phyloP scores from a whole-genome alignment of 768 basidiomycete genomes.

The Boletus rex-veris region DNA sequence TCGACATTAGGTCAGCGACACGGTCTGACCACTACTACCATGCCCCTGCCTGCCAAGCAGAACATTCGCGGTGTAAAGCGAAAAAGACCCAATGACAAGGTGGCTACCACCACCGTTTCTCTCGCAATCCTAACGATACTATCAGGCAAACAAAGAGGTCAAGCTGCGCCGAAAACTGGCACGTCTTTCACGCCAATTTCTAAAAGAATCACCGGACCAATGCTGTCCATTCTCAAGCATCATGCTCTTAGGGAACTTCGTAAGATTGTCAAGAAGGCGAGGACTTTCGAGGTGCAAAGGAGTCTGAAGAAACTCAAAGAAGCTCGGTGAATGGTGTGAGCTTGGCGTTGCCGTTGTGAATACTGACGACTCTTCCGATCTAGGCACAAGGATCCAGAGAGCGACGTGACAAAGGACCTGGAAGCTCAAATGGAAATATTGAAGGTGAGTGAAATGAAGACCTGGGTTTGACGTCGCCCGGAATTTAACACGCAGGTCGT shows the following conservation, averaged over 20 bases:
- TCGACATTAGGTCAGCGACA: constrained; percentile 22
- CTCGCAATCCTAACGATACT: constrained; percentile 1
- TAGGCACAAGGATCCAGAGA: constrained; percentile 37
- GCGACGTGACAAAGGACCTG: constrained; percentile 43
- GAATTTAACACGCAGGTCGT: neutral
- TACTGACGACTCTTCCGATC: neutral
- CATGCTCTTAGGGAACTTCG: constrained; percentile 69
- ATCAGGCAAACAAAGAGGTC: constrained; percentile 39
- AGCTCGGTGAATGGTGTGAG: constrained; percentile 47
- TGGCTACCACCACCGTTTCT: constrained; percentile 1
- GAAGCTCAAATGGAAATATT: constrained; percentile 59
- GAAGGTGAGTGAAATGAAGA: constrained; percentile 49
- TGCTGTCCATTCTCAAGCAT: constrained; percentile 46
- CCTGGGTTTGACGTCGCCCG: neutral
- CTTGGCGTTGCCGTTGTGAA: neutral
- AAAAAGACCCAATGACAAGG: constrained; percentile 40
- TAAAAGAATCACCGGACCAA: constrained; percentile 10
- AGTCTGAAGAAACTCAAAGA: constrained; percentile 79
- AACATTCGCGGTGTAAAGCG: constrained; percentile 38
- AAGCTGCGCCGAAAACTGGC: constrained; percentile 57
- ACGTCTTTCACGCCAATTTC: constrained; percentile 28
- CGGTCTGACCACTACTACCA: neutral
- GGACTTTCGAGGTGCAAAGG: constrained; percentile 75
- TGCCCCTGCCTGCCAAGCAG: constrained; percentile 5
- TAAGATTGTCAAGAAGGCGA: constrained; percentile 78